Evolutionary conservation across 345 rosid species (phyloP).

Genomic region (Aegle marmelos): DNA sequence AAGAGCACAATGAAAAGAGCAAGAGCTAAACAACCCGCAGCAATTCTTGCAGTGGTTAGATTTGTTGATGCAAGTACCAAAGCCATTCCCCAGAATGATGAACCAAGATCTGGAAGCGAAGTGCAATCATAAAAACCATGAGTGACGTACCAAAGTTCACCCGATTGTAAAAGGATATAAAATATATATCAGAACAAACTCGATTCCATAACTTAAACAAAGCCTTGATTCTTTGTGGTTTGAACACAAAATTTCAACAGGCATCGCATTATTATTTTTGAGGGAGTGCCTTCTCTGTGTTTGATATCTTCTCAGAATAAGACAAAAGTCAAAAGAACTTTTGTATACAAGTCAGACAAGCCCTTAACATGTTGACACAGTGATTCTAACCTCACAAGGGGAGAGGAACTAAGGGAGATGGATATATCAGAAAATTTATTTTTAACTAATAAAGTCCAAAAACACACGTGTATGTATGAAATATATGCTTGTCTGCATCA

Average conservation of each 20-base stretch:
- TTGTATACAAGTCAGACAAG: background rate
- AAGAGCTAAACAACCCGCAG: slow-evolving; percentile 78
- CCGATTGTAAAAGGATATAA: background rate
- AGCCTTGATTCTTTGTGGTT: background rate
- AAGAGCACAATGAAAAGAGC: slow-evolving; percentile 83
- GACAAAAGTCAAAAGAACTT: background rate
- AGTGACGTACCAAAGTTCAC: slow-evolving; percentile 12
- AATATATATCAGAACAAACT: background rate
- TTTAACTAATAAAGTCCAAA: background rate
- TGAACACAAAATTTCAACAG: background rate
- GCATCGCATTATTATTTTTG: background rate
- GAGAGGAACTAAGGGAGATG: background rate
- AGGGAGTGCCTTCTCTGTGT: background rate
- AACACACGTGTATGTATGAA: background rate
- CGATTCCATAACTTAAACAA: background rate
- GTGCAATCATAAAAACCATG: background rate
- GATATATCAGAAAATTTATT: background rate
- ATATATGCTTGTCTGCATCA: background rate
- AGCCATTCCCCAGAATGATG: slow-evolving; percentile 99
- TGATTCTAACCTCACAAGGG: background rate
- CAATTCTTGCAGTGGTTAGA: slow-evolving; percentile 81
- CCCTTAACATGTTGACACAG: background rate
- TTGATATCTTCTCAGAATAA: background rate
- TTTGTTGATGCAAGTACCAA: slow-evolving; percentile 94
- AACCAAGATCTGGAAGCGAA: slow-evolving; percentile 74